A percentile compares a stretch with the other conserved stretches of the same genome.
Evolutionary conservation across 495 filamentous ascomycete species (phyloP).

Genomic region (Hypoxylon lienhwacheense): DNA sequence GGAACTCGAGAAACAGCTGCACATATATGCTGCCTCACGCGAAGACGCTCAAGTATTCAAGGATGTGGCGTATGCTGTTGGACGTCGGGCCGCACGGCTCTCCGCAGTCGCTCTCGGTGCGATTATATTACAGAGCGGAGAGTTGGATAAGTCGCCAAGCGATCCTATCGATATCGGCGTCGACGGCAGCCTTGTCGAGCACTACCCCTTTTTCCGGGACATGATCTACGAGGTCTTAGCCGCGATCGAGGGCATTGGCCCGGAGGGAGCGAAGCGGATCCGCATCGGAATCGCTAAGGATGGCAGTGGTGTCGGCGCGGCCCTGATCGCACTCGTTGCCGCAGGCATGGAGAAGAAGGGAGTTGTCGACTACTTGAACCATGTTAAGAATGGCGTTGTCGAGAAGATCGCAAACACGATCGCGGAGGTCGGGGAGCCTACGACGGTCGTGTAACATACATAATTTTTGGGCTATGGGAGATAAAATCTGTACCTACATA

Average conservation of each 20-base stretch:
- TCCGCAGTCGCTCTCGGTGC: constrained; percentile 83
- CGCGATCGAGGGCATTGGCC: constrained; percentile 70
- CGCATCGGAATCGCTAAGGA: constrained; percentile 94
- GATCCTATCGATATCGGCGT: constrained; percentile 85
- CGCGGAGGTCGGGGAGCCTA: constrained; percentile 26
- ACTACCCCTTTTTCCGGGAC: constrained; percentile 84
- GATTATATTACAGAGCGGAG: constrained; percentile 72
- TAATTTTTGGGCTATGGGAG: not conserved
- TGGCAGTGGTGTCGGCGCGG: constrained; percentile 87
- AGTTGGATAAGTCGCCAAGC: constrained; percentile 56
- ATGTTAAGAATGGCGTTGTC: constrained; percentile 24
- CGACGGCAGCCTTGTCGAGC: constrained; percentile 87
- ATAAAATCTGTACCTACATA: constrained; percentile 14
- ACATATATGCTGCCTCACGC: constrained; percentile 66
- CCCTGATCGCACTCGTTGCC: constrained; percentile 80
- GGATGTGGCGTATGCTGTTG: constrained; percentile 77
- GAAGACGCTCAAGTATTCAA: constrained; percentile 86
- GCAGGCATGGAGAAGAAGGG: constrained; percentile 52
- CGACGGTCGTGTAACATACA: constrained; percentile 33
- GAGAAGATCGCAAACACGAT: constrained; percentile 22
- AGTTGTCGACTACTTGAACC: constrained; percentile 25
- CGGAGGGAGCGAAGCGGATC: constrained; percentile 72
- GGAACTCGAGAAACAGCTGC: constrained; percentile 72
- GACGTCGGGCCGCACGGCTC: constrained; percentile 84
- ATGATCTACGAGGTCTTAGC: constrained; percentile 75